These are phyloP conservation scores for Penicillium paxilli DNA, from an alignment of 495 filamentous ascomycete genomes.

Conservation along the genomic window DNA sequence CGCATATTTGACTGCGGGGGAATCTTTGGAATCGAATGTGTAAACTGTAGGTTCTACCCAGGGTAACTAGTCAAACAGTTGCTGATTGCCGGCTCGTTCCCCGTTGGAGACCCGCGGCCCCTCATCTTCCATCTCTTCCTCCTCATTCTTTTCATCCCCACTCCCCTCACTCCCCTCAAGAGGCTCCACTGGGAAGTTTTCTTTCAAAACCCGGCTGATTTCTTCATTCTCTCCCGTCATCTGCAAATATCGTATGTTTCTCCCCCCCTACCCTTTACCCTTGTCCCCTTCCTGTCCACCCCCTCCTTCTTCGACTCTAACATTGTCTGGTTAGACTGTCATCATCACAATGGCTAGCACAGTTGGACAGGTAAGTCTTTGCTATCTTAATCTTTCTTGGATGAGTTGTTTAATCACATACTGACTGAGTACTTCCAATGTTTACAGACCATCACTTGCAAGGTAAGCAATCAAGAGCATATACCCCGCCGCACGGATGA, in stretches of 20 bases:
- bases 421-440: constrained; percentile 1
- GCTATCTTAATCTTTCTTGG: neutral
- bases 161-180: constrained; percentile 20
- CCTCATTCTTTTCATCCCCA: constrained; percentile 13
- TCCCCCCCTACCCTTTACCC: neutral
- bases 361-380: constrained; percentile 53
- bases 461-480: constrained; percentile 44
- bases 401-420: neutral
- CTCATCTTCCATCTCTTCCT: constrained; percentile 24
- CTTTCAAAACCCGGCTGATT: constrained; percentile 20
- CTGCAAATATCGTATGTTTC: constrained; percentile 3
- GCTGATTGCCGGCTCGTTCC: neutral
- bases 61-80: too few relatives aligned
- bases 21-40: neutral
- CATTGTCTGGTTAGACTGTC: neutral
- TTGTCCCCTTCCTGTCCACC: neutral
- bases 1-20: neutral
- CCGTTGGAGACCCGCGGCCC: constrained; percentile 16
- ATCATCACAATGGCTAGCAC: constrained; percentile 47
- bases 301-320: neutral
- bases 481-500: constrained; percentile 10
- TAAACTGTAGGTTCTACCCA: too few relatives aligned
- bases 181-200: constrained; percentile 19
- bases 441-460: constrained; percentile 71
- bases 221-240: neutral